Evolutionary conservation across 129 eudicot genomes (phyloP).

Genomic region (Apium graveolens): DNA sequence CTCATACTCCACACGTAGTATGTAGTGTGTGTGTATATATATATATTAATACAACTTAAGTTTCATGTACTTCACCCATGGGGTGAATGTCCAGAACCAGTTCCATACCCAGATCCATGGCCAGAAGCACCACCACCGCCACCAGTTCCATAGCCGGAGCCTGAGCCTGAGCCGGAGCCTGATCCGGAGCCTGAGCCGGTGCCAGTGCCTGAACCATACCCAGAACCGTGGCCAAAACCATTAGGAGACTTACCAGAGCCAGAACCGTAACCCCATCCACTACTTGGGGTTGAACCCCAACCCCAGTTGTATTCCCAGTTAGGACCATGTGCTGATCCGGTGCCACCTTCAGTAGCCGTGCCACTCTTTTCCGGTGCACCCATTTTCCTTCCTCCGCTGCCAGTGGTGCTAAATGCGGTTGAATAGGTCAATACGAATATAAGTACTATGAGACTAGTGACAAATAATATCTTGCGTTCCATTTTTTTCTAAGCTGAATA

Average conservation of each 20-base stretch:
- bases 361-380: background rate
- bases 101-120: slow-evolving; percentile 47
- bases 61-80: slow-evolving; percentile 2
- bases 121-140: slow-evolving; percentile 47
- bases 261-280: slow-evolving; percentile 80
- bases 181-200: slow-evolving; percentile 26
- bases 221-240: slow-evolving; percentile 58
- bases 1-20: background rate
- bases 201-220: slow-evolving; percentile 51
- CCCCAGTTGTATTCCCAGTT: slow-evolving; percentile 76
- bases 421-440: slow-evolving; percentile 21
- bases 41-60: background rate
- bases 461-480: slow-evolving; percentile 13
- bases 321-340: slow-evolving; percentile 68
- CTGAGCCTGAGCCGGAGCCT: slow-evolving; percentile 33
- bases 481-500: background rate
- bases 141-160: slow-evolving; percentile 43
- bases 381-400: slow-evolving; percentile 27
- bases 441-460: slow-evolving; percentile 13
- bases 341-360: slow-evolving; percentile 29
- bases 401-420: slow-evolving; percentile 8
- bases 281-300: slow-evolving; percentile 56
- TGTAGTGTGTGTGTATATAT: background rate
- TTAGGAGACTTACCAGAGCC: slow-evolving; percentile 63
- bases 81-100: slow-evolving; percentile 13